A percentile compares a stretch with the other conserved stretches of the same genome.
Conservation (phyloP, 2,329 filamentous ascomycete species). For the Sporothrix humicola region DNA sequence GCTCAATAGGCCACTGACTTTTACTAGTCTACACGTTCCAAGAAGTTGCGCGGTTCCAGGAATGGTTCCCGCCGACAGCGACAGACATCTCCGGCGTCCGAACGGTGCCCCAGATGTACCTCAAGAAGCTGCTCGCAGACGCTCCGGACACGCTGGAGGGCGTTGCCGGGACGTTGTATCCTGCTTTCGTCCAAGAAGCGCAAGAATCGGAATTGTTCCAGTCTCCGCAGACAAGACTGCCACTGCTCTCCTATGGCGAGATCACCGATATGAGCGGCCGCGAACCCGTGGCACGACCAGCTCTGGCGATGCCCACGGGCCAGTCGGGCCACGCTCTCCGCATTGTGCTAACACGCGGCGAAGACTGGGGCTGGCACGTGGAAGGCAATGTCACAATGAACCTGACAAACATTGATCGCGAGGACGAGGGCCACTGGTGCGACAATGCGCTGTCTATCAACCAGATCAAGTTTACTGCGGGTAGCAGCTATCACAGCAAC, state of each 20-base stretch:
- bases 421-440: constrained; percentile 59
- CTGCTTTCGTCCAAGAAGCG: constrained; percentile 48
- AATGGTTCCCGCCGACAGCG: constrained; percentile 41
- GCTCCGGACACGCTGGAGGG: constrained; percentile 58
- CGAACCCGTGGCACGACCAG: constrained; percentile 42
- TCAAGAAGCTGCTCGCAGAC: constrained; percentile 57
- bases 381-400: constrained; percentile 54
- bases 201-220: constrained; percentile 37
- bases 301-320: constrained; percentile 60
- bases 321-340: constrained; percentile 63
- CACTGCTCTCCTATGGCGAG: constrained; percentile 63
- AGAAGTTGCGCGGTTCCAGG: constrained; percentile 41
- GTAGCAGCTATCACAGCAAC: constrained; percentile 40
- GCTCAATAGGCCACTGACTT: not conserved
- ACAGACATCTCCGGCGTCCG: not conserved
- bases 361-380: constrained; percentile 61
- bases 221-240: constrained; percentile 29
- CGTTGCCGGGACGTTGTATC: constrained; percentile 43
- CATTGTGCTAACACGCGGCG: constrained; percentile 56
- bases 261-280: constrained; percentile 50
- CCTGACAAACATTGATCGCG: constrained; percentile 51
- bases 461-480: constrained; percentile 57
- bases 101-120: constrained; percentile 44
- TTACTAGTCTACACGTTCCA: constrained; percentile 38
- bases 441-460: constrained; percentile 57